Base-by-base conservation (phyloP, 345 rosid genomes). In the Psidium guajava region DNA sequence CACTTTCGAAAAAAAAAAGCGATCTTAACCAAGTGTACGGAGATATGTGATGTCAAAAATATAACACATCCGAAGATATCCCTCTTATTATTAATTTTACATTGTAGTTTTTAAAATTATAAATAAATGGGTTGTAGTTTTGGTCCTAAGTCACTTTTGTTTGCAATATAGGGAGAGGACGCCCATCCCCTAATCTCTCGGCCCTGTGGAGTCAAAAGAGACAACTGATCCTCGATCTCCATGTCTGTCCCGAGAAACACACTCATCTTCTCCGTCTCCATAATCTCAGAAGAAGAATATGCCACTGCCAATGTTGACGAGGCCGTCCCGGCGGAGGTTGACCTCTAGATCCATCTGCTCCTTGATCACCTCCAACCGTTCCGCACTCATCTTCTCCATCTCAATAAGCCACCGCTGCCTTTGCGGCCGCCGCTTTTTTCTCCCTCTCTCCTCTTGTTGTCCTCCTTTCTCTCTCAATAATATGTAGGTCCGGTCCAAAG, bases 261-360 rank as follows among this genome's bases (percentile, higher is more conserved):
- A 7, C 8, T 5, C 8, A 25, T 57, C 28, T 25, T 57, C 64
- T 5, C 64, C 15, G 5, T 58, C 28, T 58, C 64, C 32, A 1
- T 25, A 5, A 16, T 58, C 64, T 11, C 32, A 25, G 64, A 2
- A 58, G 64, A 58, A 58, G 64, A 58, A 58, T 49, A 49, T 25
- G 2, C 5, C 13, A 24, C n/a, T 22, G 59, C n/a, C 59, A 50
- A 97, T 95, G 94, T 95, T 95, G 91, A 93, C 94, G 83, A 97
- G 98, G 85, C 99, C 94, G 86, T 97, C 99, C 50, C 93, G 96
- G 44, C 96, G 91, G 11, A 97, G 92, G 88, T 93, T 95, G 54
- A 95, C 95, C 87, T 95, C 98, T 2, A 92, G 88, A 93, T 95
- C 98, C 0, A 93, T 89, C 87, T 96, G 98, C 85, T 97, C 99